Conservation (phyloP, 441 rosid genomes). For the Hypseocharis bilobata region DNA sequence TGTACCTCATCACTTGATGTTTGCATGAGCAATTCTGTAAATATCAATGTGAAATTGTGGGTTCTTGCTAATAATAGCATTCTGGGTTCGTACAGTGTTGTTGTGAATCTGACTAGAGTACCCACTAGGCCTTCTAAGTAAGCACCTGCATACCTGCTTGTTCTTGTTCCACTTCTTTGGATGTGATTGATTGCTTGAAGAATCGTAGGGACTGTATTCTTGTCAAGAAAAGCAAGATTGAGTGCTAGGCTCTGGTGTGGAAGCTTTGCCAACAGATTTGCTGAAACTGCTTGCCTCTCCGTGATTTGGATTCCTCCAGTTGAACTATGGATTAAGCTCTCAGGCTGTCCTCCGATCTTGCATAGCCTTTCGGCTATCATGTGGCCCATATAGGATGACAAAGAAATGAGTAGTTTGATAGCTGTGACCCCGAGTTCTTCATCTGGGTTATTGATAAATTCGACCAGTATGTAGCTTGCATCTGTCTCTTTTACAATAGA, state of each 20-base stretch:
- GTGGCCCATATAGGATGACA: constrained; percentile 61
- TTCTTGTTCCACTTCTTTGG: constrained; percentile 51
- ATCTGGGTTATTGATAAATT: constrained; percentile 60
- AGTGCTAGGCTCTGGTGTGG: constrained; percentile 74
- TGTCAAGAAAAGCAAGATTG: constrained; percentile 52
- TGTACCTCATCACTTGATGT: constrained; percentile 76
- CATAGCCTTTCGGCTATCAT: constrained; percentile 61
- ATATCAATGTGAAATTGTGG: constrained; percentile 54
- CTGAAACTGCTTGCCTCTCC: constrained; percentile 71
- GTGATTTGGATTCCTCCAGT: constrained; percentile 38
- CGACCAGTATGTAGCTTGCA: constrained; percentile 56
- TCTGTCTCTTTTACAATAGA: constrained; percentile 59
- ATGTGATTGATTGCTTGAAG: constrained; percentile 46
- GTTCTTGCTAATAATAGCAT: constrained; percentile 53
- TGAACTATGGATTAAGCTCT: constrained; percentile 44
- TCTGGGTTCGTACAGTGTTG: constrained; percentile 66
- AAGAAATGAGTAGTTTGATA: constrained; percentile 51
- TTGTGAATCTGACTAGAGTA: constrained; percentile 73
- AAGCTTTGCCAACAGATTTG: constrained; percentile 58
- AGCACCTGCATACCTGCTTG: constrained; percentile 51
- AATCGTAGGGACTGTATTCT: constrained; percentile 41
- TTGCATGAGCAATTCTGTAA: constrained; percentile 65
- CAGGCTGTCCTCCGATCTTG: constrained; percentile 71
- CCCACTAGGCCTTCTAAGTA: constrained; percentile 77
- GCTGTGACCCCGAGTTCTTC: constrained; percentile 60